Conservation (phyloP, 805 yeast species). For the Candida fluviatilis region DNA sequence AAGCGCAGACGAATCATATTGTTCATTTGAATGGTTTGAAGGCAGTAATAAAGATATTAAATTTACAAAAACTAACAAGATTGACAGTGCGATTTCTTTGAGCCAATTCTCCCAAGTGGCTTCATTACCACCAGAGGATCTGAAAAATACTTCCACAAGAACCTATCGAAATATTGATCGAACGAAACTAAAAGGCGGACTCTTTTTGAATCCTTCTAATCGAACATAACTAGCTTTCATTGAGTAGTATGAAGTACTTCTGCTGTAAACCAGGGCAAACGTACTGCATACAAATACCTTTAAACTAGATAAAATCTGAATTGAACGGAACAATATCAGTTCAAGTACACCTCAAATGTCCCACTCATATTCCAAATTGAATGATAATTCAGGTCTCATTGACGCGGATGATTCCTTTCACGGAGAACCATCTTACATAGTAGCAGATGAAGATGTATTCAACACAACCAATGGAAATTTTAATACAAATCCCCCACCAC, state of each 20-base stretch:
- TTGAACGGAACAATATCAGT: too few species aligned
- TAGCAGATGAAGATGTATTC: background rate
- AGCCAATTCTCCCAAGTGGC: background rate
- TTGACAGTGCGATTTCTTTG: background rate
- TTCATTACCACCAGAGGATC: too few species aligned
- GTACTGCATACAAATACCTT: too few species aligned
- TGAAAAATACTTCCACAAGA: too few species aligned
- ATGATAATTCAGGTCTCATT: background rate
- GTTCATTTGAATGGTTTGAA: constrained; percentile 1
- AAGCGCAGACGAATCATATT: background rate
- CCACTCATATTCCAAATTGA: constrained; percentile 1
- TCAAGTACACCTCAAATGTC: background rate
- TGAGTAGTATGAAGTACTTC: too few species aligned
- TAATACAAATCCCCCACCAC: background rate
- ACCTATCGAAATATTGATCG: too few species aligned
- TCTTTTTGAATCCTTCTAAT: background rate
- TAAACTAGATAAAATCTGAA: background rate
- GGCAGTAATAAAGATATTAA: background rate
- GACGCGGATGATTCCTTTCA: background rate
- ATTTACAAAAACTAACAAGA: background rate
- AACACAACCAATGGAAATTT: background rate
- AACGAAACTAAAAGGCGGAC: constrained; percentile 3
- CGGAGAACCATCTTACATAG: background rate
- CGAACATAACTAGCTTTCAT: background rate
- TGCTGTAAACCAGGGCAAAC: too few species aligned